Percentiles rank a stretch among this genome's conserved stretches.
Conservation (phyloP, 176 grass and related monocot species). For the Coix lacrymajobi region DNA sequence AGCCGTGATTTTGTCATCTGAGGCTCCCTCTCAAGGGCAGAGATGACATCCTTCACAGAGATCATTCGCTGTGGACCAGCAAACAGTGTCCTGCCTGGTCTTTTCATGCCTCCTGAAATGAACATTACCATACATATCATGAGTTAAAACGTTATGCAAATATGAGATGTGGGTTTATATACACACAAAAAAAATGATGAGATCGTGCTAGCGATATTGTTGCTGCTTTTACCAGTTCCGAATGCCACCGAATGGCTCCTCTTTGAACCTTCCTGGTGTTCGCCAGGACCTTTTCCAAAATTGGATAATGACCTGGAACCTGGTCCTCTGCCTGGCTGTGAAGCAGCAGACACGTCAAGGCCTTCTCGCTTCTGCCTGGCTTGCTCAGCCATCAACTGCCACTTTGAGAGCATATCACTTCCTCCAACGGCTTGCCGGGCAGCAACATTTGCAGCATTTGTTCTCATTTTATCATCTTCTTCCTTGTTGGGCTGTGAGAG, state of each 20-base stretch:
- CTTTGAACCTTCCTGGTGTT: slow-evolving; percentile 67
- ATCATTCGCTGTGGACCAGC: slow-evolving; percentile 45
- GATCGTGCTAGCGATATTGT: background rate
- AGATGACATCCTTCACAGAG: slow-evolving; percentile 78
- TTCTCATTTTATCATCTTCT: slow-evolving; percentile 98
- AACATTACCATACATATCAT: background rate
- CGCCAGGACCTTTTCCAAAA: slow-evolving; percentile 40
- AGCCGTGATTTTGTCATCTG: slow-evolving; percentile 84
- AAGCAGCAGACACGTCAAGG: slow-evolving; percentile 13
- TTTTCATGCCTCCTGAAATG: slow-evolving; percentile 48
- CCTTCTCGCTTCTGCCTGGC: slow-evolving; percentile 83
- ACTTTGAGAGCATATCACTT: slow-evolving; percentile 94
- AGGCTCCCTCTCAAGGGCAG: slow-evolving; percentile 74
- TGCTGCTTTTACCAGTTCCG: slow-evolving; percentile 37
- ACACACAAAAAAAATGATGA: background rate
- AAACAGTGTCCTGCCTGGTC: slow-evolving; percentile 27
- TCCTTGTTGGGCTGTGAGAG: slow-evolving; percentile 78
- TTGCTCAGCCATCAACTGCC: slow-evolving; percentile 98
- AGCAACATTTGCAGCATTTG: slow-evolving; percentile 92
- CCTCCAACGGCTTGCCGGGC: slow-evolving; percentile 83
- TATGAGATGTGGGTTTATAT: background rate
- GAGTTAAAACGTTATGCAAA: background rate
- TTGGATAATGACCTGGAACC: slow-evolving; percentile 11
- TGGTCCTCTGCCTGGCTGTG: slow-evolving; percentile 25
- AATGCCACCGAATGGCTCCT: slow-evolving; percentile 41